phyloP scores from a whole-genome alignment of 2,329 filamentous ascomycete species.

The Lachnellula occidentalis region DNA sequence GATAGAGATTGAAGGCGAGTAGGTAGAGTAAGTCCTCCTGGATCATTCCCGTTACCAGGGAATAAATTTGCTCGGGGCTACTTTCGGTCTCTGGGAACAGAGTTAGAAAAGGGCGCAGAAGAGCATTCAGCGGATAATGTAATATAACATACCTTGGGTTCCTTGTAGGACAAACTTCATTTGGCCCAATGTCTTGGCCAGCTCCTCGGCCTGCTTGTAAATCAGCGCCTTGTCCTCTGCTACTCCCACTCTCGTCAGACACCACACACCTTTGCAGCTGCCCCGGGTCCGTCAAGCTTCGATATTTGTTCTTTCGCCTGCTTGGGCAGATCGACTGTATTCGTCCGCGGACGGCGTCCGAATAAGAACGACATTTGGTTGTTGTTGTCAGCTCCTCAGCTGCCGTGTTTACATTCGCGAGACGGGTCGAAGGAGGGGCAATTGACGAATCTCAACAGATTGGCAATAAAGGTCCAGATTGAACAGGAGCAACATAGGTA shows the following conservation, averaged over 20 bases:
- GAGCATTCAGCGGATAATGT: neutral
- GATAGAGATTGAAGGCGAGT: conserved; percentile 75
- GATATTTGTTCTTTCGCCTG: conserved; percentile 56
- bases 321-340: conserved; percentile 46
- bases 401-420: conserved; percentile 5
- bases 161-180: conserved; percentile 94
- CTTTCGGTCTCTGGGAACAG: conserved; percentile 68
- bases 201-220: conserved; percentile 66
- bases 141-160: conserved; percentile 64
- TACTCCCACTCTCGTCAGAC: neutral
- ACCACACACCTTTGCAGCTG: conserved; percentile 47
- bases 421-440: neutral
- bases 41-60: conserved; percentile 78
- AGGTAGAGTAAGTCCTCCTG: conserved; percentile 84
- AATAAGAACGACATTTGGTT: conserved; percentile 64
- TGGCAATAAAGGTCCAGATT: neutral
- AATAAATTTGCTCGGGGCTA: conserved; percentile 80
- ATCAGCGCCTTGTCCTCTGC: conserved; percentile 16
- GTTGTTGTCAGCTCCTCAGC: neutral
- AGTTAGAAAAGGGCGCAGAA: conserved; percentile 6
- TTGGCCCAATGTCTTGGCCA: conserved; percentile 77
- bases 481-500: neutral
- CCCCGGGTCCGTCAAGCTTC: conserved; percentile 53
- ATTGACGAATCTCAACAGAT: neutral
- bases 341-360: conserved; percentile 54